phyloP scores from a whole-genome alignment of 257 asterid species.

The Craterostigma plantagineum region DNA sequence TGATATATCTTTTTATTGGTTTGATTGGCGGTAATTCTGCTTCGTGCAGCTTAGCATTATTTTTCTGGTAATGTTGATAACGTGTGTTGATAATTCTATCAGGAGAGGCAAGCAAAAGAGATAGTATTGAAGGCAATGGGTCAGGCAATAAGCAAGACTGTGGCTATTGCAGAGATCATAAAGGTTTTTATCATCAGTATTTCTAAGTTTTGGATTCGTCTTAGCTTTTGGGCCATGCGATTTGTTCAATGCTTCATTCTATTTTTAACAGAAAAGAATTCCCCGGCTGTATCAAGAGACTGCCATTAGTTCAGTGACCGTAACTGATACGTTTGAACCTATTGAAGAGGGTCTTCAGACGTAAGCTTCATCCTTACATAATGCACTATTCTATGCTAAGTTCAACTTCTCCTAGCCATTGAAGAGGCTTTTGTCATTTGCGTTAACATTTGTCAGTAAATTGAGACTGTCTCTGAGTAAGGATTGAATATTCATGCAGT shows the following conservation, averaged over 20 bases:
- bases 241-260: slow-evolving; percentile 3
- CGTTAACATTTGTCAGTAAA: too few relatives aligned
- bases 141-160: slow-evolving; percentile 84
- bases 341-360: slow-evolving; percentile 95
- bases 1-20: too few relatives aligned
- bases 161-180: slow-evolving; percentile 63
- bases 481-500: not conserved
- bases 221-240: slow-evolving; percentile 4
- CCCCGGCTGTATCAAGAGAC: slow-evolving; percentile 82
- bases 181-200: slow-evolving; percentile 30
- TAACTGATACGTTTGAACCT: slow-evolving; percentile 89
- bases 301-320: slow-evolving; percentile 74
- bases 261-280: slow-evolving; percentile 55
- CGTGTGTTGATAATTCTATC: too few relatives aligned
- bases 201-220: not conserved
- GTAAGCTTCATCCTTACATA: slow-evolving; percentile 24
- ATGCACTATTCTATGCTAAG: not conserved
- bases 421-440: not conserved
- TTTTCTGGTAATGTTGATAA: too few relatives aligned
- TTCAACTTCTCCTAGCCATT: not conserved
- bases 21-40: too few relatives aligned
- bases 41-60: too few relatives aligned
- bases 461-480: not conserved
- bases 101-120: slow-evolving; percentile 71
- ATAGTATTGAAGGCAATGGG: slow-evolving; percentile 96